These are phyloP conservation scores for Sordariomycetes sp. DNA, from an alignment of 2,329 filamentous ascomycete species.

Conservation along the genomic window DNA sequence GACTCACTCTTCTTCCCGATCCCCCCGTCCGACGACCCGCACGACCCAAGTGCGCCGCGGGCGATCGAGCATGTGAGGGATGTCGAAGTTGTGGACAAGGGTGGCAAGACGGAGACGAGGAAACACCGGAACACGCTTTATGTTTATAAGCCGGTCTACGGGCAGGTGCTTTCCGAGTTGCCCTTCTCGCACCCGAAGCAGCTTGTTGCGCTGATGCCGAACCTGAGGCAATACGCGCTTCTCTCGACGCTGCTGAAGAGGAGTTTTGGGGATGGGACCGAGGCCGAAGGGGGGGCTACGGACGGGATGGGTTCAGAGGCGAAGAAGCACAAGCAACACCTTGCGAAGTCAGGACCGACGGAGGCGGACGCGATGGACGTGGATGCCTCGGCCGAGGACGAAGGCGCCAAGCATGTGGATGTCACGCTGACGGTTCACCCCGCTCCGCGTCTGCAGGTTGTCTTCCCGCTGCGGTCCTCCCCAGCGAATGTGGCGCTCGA, in stretches of 20 bases:
- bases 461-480: slow-evolving; percentile 38
- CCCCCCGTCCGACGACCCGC: slow-evolving; percentile 26
- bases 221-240: slow-evolving; percentile 65
- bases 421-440: slow-evolving; percentile 41
- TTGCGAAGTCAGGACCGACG: neutral
- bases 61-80: slow-evolving; percentile 36
- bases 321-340: neutral
- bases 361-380: neutral
- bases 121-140: slow-evolving; percentile 51
- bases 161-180: slow-evolving; percentile 53
- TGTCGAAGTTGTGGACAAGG: slow-evolving; percentile 18
- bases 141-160: slow-evolving; percentile 64
- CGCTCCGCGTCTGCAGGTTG: slow-evolving; percentile 36
- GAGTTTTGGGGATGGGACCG: slow-evolving; percentile 13
- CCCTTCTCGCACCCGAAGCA: slow-evolving; percentile 73
- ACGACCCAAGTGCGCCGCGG: slow-evolving; percentile 47
- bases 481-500: slow-evolving; percentile 46
- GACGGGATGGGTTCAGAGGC: neutral
- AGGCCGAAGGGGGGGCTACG: neutral
- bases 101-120: slow-evolving; percentile 13
- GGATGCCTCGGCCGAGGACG: neutral
- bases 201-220: slow-evolving; percentile 61
- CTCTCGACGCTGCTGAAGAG: slow-evolving; percentile 53
- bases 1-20: slow-evolving; percentile 49
- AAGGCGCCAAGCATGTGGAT: slow-evolving; percentile 23